Evolutionary conservation across 2,329 filamentous ascomycete genomes (phyloP).

Genomic region (Thermoascus crustaceus): DNA sequence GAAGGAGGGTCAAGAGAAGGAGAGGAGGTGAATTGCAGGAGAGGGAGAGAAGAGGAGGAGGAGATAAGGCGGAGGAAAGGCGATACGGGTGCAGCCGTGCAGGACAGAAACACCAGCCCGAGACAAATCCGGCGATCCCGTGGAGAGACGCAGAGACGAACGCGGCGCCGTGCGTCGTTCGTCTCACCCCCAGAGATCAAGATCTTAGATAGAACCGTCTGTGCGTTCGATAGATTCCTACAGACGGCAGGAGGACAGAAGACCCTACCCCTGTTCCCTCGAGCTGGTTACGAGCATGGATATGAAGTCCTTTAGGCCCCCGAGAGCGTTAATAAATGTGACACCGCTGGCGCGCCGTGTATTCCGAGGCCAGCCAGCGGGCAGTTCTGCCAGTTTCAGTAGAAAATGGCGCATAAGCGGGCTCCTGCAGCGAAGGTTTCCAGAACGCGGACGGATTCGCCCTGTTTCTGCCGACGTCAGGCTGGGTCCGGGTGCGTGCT

Average conservation of each 20-base stretch:
- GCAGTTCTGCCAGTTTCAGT: slow-evolving; percentile 11
- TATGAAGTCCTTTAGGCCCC: background rate
- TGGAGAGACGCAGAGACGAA: background rate
- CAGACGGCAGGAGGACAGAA: too few species aligned
- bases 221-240: background rate
- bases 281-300: too few species aligned
- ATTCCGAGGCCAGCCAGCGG: slow-evolving; percentile 7
- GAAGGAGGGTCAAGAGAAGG: slow-evolving; percentile 2
- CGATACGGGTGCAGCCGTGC: background rate
- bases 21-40: slow-evolving; percentile 1
- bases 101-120: background rate
- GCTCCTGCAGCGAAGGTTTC: slow-evolving; percentile 27
- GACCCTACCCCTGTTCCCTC: too few species aligned
- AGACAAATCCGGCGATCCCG: slow-evolving; percentile 1
- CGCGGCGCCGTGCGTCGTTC: background rate
- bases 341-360: slow-evolving; percentile 1
- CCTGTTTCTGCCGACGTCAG: background rate
- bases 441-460: slow-evolving; percentile 18
- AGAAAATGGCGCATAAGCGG: slow-evolving; percentile 7
- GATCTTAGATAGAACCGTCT: slow-evolving; percentile 1
- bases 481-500: slow-evolving; percentile 6
- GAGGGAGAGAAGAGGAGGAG: slow-evolving; percentile 2
- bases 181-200: background rate
- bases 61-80: slow-evolving; percentile 3
- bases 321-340: background rate